Base-by-base conservation (phyloP, 192 early-diverging fungal species). In the Coemansia sp. region DNA sequence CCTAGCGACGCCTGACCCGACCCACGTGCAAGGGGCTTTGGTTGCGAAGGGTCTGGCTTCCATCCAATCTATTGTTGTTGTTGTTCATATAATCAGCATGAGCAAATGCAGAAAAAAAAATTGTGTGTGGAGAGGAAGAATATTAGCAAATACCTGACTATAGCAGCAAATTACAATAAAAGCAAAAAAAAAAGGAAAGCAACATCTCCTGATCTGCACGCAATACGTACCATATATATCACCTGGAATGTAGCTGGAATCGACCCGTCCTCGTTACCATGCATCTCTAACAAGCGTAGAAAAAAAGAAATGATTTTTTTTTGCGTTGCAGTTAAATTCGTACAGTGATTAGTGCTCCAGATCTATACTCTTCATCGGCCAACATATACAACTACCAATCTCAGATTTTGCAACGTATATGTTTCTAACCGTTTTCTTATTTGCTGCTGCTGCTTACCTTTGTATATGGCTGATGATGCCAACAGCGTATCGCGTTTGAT, bases 181-280 rank as follows among this genome's bases (percentile, higher is more conserved):
- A 5, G 39, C 8, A 39, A 4, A 39, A 11, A 5, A 41, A 41
- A 8, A 56, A 28, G 20, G 2, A 3, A 56, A 33, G 22, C 22
- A 33, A 6, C 55, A 56, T 14, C 55, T 15, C 8, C 33, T 17
- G 57, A 59, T n/a, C 32, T 20, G 17, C 18, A 8, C 52, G 52
- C 52, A 37, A 43, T 58, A 52, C 75, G 58, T 77, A 72, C 75
- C 69, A 90, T 85, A 58, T 87, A 90, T 48, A 91, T 85, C 48
- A 93, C 87, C 70, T 96, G 93, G 78, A 98, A 98, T 11, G 96
- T 98, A 7, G 96, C 96, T 20, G 96, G 95, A 55, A 98, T 86
- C 2, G 90, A 76, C 15, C 95, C 95, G 57, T 98, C 95, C 60
- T 87, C 75, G 69, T 95, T 90, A 17, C 94, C 95, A 54, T 98